phyloP scores from a whole-genome alignment of 495 filamentous ascomycete species.

The Aspergillus diversus region DNA sequence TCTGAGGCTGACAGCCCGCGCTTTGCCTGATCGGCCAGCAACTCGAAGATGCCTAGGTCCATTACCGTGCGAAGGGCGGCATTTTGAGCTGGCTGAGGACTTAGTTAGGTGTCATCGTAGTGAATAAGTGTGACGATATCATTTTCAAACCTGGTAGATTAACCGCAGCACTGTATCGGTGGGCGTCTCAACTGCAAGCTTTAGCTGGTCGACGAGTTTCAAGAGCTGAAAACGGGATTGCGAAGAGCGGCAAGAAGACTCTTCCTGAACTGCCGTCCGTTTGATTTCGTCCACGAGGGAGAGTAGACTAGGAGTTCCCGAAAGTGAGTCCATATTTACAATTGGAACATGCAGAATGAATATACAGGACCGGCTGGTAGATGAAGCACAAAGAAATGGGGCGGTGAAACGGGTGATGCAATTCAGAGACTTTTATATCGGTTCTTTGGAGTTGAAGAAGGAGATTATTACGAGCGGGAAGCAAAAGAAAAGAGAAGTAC shows the following conservation, averaged over 20 bases:
- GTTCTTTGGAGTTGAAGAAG: not conserved
- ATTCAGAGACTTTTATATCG: not conserved
- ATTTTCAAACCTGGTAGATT: conserved; percentile 42
- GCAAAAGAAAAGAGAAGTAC: too few species aligned
- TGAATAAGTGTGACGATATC: not conserved
- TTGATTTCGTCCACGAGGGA: conserved; percentile 33
- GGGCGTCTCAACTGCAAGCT: conserved; percentile 38
- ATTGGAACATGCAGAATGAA: not conserved
- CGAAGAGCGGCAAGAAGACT: conserved; percentile 23
- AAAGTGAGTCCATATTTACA: not conserved
- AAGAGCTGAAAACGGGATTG: conserved; percentile 37
- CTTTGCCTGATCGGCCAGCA: conserved; percentile 31
- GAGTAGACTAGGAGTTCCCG: not conserved
- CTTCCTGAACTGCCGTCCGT: conserved; percentile 28
- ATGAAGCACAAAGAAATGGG: not conserved
- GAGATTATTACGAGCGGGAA: too few species aligned
- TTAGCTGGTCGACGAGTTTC: conserved; percentile 35
- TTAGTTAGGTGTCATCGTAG: not conserved
- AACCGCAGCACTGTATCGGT: conserved; percentile 40
- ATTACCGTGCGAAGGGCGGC: conserved; percentile 41
- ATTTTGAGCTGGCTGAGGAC: conserved; percentile 45
- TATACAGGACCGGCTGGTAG: not conserved
- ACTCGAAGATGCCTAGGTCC: conserved; percentile 38
- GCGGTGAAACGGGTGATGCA: not conserved
- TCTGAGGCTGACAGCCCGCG: conserved; percentile 34